A percentile compares a stretch with the other conserved stretches of the same genome.
These are phyloP conservation scores for Pseudocercospora fijiensis DNA, from an alignment of 2,329 filamentous ascomycete genomes.

Conservation along the genomic window DNA sequence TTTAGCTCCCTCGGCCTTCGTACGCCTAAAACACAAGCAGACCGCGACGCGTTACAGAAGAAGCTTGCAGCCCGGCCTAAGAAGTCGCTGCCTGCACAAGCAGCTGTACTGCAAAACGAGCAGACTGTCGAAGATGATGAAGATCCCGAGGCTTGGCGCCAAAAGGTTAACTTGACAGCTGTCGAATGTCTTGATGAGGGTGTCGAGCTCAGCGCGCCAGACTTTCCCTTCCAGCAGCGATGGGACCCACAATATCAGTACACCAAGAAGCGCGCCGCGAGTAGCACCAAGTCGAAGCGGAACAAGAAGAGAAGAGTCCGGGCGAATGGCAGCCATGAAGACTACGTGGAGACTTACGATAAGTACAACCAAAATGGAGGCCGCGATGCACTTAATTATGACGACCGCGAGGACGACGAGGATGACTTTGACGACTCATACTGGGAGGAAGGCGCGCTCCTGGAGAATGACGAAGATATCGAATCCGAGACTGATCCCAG, in stretches of 20 bases:
- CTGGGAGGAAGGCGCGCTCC: constrained; percentile 33
- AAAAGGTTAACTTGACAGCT: constrained; percentile 70
- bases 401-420: constrained; percentile 41
- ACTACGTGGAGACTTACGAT: constrained; percentile 41
- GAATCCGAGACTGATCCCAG: constrained; percentile 32
- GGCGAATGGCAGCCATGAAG: constrained; percentile 41
- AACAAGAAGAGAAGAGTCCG: constrained; percentile 56
- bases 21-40: constrained; percentile 65
- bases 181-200: constrained; percentile 79
- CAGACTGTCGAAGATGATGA: constrained; percentile 39
- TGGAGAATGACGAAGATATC: constrained; percentile 28
- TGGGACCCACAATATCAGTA: constrained; percentile 75
- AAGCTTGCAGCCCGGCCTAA: constrained; percentile 45
- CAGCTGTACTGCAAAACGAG: constrained; percentile 16
- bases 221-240: constrained; percentile 80
- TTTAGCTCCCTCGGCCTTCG: constrained; percentile 71
- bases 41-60: constrained; percentile 62
- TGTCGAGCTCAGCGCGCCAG: constrained; percentile 69
- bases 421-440: constrained; percentile 30
- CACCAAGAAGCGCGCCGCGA: constrained; percentile 40
- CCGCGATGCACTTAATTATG: constrained; percentile 43
- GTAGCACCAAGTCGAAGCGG: constrained; percentile 45
- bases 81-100: constrained; percentile 29
- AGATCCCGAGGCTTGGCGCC: constrained; percentile 67
- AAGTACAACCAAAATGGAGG: constrained; percentile 40